Base-by-base conservation (phyloP, 2,329 filamentous ascomycete genomes). In the Fusarium sp. region DNA sequence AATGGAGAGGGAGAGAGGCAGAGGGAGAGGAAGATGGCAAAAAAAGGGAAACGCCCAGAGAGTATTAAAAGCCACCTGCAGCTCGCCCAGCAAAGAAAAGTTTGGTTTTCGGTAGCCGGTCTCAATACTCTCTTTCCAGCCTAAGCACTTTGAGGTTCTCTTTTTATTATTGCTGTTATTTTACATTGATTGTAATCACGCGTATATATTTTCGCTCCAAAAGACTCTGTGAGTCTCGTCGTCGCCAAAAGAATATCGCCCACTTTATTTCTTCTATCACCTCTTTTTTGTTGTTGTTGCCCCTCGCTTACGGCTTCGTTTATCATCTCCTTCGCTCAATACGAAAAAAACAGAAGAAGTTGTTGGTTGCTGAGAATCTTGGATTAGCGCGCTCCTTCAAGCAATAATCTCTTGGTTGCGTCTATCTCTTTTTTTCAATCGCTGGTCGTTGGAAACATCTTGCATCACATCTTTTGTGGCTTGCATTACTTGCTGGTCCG, bases 211-310 rank as follows among this genome's bases (percentile, higher is more conserved):
- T 43, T 64, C 55, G 30, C 48, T 28, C 24, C 32, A 26, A 39
- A 44, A 58, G 65, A 26, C 65, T 69, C 66, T 67, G 66, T 32
- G 65, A 68, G 66, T 69, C 66, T 68, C 52, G 41, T 58, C 26
- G 26, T 30, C 28, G 28, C 28, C 28, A 30, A 54, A 46, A 53
- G 24, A 43, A 35, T 52, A 55, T 45, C 65, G 44, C 47, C 49
- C 55, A 49, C 48, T 62, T 52, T 68, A 41, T 52, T 67, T 56
- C 28, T 30, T 30, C 28, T 30, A 30, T 47, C 35, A 39, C 52
- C 40, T 24, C 17, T 32, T 47, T 46, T 66, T 30, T 30, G 9
- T 30, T 30, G 28, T 44, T 24, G 24, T 24, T 24, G 24, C 66
- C 65, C 46, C 45, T 68, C 66, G 65, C 66, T 68, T 69, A 69